Percentiles rank a stretch among this genome's conserved stretches.
Conservation (phyloP, 2,329 filamentous ascomycete species). For the Monilinia polystroma region DNA sequence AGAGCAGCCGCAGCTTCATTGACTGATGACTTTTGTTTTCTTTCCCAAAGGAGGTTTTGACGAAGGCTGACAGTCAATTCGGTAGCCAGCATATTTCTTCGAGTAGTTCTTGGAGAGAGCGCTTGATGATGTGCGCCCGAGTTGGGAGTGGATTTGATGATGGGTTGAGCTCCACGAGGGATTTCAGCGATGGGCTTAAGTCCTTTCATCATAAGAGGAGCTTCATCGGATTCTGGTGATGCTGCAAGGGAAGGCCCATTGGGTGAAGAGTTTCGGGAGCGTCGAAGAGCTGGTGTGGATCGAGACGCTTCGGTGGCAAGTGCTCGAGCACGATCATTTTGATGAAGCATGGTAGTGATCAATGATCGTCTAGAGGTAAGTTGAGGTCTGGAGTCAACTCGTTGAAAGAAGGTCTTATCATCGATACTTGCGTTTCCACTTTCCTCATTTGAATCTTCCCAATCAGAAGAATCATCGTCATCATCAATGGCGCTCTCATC, state of each 20-base stretch:
- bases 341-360: constrained; percentile 83
- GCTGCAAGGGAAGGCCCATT: constrained; percentile 64
- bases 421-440: constrained; percentile 81
- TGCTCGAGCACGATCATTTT: constrained; percentile 69
- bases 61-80: constrained; percentile 92
- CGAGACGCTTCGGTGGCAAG: constrained; percentile 61
- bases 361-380: constrained; percentile 83
- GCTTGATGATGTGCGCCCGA: constrained; percentile 62
- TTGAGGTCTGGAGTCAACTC: constrained; percentile 84
- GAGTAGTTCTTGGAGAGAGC: constrained; percentile 85
- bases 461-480: constrained; percentile 58
- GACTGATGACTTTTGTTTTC: constrained; percentile 75
- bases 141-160: constrained; percentile 69
- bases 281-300: constrained; percentile 54
- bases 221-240: constrained; percentile 45
- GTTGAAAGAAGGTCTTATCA: constrained; percentile 78
- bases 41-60: constrained; percentile 89
- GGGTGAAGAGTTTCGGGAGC: constrained; percentile 65
- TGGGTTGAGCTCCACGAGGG: constrained; percentile 67
- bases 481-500: constrained; percentile 82
- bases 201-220: constrained; percentile 55
- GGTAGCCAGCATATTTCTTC: constrained; percentile 91
- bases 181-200: constrained; percentile 45
- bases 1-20: constrained; percentile 84
- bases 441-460: constrained; percentile 70